A percentile compares a stretch with the other conserved stretches of the same genome.
Conservation (phyloP, 768 basidiomycete genomes). For the Brasilioporus rufonigricans region DNA sequence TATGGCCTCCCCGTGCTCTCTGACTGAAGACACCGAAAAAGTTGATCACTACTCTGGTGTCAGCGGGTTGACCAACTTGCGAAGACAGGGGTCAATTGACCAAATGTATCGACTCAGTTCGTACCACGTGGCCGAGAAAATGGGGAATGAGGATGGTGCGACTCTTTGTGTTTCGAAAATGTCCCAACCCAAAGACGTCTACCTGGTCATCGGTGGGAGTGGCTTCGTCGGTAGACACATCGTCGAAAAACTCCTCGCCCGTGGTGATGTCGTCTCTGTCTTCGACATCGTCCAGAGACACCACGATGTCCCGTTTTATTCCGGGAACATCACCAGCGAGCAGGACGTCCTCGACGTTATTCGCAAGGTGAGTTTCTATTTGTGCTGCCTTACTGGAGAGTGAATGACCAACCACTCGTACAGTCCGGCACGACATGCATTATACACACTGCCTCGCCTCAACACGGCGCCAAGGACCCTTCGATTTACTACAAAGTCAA, state of each 20-base stretch:
- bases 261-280: conserved; percentile 78
- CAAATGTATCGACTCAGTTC: not conserved
- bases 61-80: too few relatives aligned
- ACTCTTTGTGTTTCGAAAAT: conserved; percentile 5
- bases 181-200: conserved; percentile 54
- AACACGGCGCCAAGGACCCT: conserved; percentile 63
- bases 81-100: conserved; percentile 8
- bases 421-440: conserved; percentile 85
- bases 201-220: conserved; percentile 92
- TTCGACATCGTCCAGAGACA: conserved; percentile 94
- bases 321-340: conserved; percentile 84
- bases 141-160: conserved; percentile 3
- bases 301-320: conserved; percentile 82
- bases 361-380: conserved; percentile 51
- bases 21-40: too few relatives aligned
- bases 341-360: conserved; percentile 71
- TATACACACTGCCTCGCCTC: conserved; percentile 92
- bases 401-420: not conserved
- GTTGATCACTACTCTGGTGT: too few relatives aligned
- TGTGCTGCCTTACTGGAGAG: not conserved
- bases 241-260: conserved; percentile 76
- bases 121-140: conserved; percentile 14
- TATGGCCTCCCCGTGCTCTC: too few relatives aligned
- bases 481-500: conserved; percentile 90
- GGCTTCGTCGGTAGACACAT: conserved; percentile 92